phyloP scores from a whole-genome alignment of 2,329 filamentous ascomycete genomes.

The Cytospora paraplurivora region DNA sequence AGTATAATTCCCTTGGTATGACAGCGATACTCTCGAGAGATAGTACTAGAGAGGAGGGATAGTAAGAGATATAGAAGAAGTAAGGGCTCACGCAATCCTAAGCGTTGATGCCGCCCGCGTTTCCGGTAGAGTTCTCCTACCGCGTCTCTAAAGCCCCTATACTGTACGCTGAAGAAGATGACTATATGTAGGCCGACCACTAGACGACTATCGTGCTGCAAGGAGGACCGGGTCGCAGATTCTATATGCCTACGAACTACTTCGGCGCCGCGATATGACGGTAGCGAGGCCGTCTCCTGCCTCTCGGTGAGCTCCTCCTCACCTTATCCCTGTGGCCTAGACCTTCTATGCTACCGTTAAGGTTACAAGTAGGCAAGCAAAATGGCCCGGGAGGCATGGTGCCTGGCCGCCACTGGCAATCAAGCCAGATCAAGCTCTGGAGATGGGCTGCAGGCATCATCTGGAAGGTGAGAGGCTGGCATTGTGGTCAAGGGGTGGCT shows the following conservation, averaged over 20 bases:
- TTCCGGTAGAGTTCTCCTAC: conserved; percentile 9
- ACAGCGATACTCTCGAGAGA: background rate
- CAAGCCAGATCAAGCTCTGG: no score
- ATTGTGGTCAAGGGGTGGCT: no score
- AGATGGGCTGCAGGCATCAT: no score
- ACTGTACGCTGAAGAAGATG: conserved; percentile 1
- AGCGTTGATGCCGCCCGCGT: background rate
- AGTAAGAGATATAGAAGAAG: background rate
- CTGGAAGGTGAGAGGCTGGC: no score
- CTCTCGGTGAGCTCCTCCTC: conserved; percentile 4
- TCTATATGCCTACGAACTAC: background rate
- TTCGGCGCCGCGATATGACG: conserved; percentile 5
- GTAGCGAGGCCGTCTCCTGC: background rate
- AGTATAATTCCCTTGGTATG: no score
- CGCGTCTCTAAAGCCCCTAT: background rate
- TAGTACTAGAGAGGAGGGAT: background rate
- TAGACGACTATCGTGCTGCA: conserved; percentile 11
- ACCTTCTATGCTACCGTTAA: background rate
- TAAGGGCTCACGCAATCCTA: background rate
- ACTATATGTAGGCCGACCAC: conserved; percentile 7
- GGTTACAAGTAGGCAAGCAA: no score
- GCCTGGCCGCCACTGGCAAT: no score
- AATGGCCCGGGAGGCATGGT: no score
- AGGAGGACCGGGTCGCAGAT: conserved; percentile 1
- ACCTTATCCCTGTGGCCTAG: background rate